A percentile compares a stretch with the other conserved stretches of the same genome.
Conservation (phyloP, 352 stramenopile genomes). For the Phytophthora pseudosyringae region DNA sequence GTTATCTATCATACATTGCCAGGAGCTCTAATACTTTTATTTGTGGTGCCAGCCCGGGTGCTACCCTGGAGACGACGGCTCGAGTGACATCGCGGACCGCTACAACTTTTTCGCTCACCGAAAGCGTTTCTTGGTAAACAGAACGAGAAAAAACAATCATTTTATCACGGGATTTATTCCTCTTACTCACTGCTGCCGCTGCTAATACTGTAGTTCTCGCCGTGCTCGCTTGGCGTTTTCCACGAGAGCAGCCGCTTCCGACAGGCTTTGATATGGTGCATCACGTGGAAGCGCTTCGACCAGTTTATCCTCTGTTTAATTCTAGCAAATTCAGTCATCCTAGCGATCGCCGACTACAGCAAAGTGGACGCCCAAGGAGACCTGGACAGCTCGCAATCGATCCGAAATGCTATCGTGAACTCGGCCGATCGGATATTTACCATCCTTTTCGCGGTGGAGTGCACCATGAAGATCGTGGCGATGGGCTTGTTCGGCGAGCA, state of each 20-base stretch:
- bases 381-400: slow-evolving; percentile 47
- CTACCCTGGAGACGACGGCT: slow-evolving; percentile 64
- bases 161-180: neutral
- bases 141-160: neutral
- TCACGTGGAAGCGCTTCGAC: slow-evolving; percentile 82
- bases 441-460: slow-evolving; percentile 87
- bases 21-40: neutral
- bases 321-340: slow-evolving; percentile 81
- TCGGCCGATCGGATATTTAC: slow-evolving; percentile 64
- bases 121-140: slow-evolving; percentile 58
- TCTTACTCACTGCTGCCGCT: neutral
- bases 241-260: slow-evolving; percentile 57
- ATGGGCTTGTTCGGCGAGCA: slow-evolving; percentile 78
- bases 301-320: slow-evolving; percentile 88
- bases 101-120: slow-evolving; percentile 76
- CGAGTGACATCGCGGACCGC: slow-evolving; percentile 49
- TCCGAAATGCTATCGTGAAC: slow-evolving; percentile 66
- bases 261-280: slow-evolving; percentile 66
- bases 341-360: slow-evolving; percentile 81
- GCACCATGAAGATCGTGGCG: slow-evolving; percentile 89
- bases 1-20: neutral
- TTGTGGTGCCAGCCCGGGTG: slow-evolving; percentile 42
- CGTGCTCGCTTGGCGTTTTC: slow-evolving; percentile 60
- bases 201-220: slow-evolving; percentile 55
- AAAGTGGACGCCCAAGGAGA: slow-evolving; percentile 52